These are phyloP conservation scores for Nasturtium officinale DNA, from an alignment of 345 rosid species.

Conservation along the genomic window DNA sequence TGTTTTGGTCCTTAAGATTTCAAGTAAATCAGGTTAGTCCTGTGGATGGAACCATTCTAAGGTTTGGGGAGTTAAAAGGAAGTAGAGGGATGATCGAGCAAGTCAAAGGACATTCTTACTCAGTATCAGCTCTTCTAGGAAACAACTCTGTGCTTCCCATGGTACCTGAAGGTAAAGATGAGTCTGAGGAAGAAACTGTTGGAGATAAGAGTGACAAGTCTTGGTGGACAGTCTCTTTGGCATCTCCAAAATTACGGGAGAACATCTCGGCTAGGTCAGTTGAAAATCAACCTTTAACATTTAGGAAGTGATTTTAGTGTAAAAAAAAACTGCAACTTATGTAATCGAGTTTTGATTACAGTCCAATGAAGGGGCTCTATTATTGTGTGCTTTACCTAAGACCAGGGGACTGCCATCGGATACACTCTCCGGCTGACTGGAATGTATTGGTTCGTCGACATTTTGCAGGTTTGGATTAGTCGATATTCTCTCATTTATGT, in stretches of 20 bases:
- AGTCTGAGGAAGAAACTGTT: constrained; percentile 45
- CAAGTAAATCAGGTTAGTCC: constrained; percentile 73
- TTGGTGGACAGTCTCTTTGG: constrained; percentile 80
- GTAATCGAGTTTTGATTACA: constrained; percentile 41
- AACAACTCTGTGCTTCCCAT: constrained; percentile 65
- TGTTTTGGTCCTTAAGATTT: constrained; percentile 22
- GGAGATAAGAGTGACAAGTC: constrained; percentile 61
- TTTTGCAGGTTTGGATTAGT: constrained; percentile 71
- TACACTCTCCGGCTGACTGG: constrained; percentile 97
- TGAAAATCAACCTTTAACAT: neutral
- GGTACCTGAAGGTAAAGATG: constrained; percentile 51
- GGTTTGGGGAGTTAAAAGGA: constrained; percentile 83
- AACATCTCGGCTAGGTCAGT: constrained; percentile 56
- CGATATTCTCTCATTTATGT: neutral
- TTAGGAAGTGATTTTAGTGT: neutral
- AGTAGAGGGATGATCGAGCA: constrained; percentile 90
- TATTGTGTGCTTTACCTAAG: constrained; percentile 92
- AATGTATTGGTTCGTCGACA: constrained; percentile 79
- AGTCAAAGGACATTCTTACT: constrained; percentile 92
- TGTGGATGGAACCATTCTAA: constrained; percentile 82
- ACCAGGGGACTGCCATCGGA: constrained; percentile 91
- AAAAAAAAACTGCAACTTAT: neutral
- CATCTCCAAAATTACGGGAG: constrained; percentile 76
- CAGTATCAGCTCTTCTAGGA: constrained; percentile 88
- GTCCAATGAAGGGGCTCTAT: constrained; percentile 85